These are phyloP conservation scores for Venustampulla echinocandica DNA, from an alignment of 495 filamentous ascomycete species.

Conservation along the genomic window DNA sequence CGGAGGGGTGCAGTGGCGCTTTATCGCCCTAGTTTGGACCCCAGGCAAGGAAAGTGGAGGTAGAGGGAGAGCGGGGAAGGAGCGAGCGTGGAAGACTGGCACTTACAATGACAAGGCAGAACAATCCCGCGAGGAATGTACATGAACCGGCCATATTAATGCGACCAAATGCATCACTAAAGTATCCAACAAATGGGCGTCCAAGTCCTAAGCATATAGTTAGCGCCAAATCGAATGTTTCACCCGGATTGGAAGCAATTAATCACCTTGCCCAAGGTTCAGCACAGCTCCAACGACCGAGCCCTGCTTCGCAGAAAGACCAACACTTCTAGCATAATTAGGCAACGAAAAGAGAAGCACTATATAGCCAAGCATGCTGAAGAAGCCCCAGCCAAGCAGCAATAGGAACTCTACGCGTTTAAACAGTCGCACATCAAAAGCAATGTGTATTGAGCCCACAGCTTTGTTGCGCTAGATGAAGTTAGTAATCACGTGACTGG, in stretches of 20 bases:
- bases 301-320: constrained; percentile 51
- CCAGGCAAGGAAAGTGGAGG: neutral
- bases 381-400: constrained; percentile 53
- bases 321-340: constrained; percentile 52
- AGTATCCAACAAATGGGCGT: constrained; percentile 53
- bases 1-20: too few relatives aligned
- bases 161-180: constrained; percentile 51
- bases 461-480: constrained; percentile 40
- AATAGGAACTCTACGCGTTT: constrained; percentile 49
- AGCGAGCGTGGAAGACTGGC: neutral
- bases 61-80: neutral
- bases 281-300: constrained; percentile 57
- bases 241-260: neutral
- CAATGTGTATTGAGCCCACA: constrained; percentile 42
- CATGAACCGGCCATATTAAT: constrained; percentile 53
- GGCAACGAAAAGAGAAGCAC: constrained; percentile 55
- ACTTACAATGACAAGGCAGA: constrained; percentile 40
- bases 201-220: constrained; percentile 35
- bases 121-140: constrained; percentile 46
- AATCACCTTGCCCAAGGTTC: constrained; percentile 49
- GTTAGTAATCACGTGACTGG: neutral
- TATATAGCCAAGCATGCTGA: constrained; percentile 59
- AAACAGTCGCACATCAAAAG: constrained; percentile 48
- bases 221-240: neutral
- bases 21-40: neutral